phyloP scores from a whole-genome alignment of 306 rosid genomes.

The Benincasa hispida region DNA sequence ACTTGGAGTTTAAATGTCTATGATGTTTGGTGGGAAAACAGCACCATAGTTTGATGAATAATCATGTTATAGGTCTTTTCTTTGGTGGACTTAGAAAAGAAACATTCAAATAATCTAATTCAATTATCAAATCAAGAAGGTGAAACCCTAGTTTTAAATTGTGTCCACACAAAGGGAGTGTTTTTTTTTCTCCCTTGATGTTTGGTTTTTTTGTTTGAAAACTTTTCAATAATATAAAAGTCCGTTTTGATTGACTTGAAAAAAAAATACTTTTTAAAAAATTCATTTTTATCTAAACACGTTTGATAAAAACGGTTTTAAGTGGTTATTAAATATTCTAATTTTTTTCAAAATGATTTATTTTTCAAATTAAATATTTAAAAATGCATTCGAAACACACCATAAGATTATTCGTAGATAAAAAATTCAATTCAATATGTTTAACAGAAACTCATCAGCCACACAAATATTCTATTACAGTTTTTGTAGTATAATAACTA shows the following conservation, averaged over 20 bases:
- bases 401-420: not conserved
- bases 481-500: too few relatives aligned
- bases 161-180: not conserved
- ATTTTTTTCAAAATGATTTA: too few relatives aligned
- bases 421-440: not conserved
- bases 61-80: not conserved
- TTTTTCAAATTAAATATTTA: too few relatives aligned
- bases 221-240: too few relatives aligned
- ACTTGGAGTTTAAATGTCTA: not conserved
- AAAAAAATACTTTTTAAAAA: too few relatives aligned
- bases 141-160: not conserved
- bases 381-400: too few relatives aligned
- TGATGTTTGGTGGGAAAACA: slow-evolving; percentile 4
- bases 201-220: not conserved
- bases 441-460: not conserved
- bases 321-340: too few relatives aligned
- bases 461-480: not conserved
- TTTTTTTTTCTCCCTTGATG: not conserved
- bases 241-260: too few relatives aligned
- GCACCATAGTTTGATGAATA: not conserved
- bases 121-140: not conserved
- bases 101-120: not conserved
- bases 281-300: too few relatives aligned
- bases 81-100: not conserved
- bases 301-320: too few relatives aligned